A percentile compares a stretch with the other conserved stretches of the same genome.
Conservation (phyloP, 1,284 basidiomycete genomes). For the Rhodotorula sp. region DNA sequence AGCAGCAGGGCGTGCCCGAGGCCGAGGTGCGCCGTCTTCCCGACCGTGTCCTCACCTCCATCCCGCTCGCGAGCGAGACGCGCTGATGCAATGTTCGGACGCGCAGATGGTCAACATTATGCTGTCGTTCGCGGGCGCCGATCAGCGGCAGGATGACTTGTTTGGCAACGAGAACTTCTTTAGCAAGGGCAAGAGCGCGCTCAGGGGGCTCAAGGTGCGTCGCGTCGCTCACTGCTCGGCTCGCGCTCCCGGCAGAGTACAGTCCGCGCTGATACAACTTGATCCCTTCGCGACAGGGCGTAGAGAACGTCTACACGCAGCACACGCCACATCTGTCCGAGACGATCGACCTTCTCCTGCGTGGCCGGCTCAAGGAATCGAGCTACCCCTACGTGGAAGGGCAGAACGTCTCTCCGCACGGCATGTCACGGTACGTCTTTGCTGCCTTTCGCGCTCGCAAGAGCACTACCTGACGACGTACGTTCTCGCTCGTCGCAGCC, state of each 20-base stretch:
- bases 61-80: background rate
- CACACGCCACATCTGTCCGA: constrained; percentile 91
- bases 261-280: background rate
- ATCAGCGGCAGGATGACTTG: constrained; percentile 95
- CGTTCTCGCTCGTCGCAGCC: constrained; percentile 55
- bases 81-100: too few relatives aligned
- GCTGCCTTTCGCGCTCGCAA: background rate
- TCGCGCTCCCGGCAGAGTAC: background rate
- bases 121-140: constrained; percentile 89
- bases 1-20: constrained; percentile 80
- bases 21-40: constrained; percentile 63
- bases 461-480: too few relatives aligned
- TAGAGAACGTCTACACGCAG: constrained; percentile 99
- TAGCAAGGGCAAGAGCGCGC: constrained; percentile 87
- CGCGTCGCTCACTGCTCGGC: background rate
- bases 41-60: background rate
- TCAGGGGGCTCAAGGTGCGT: constrained; percentile 87
- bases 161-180: constrained; percentile 96
- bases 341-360: constrained; percentile 86
- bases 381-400: constrained; percentile 87
- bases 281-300: constrained; percentile 62
- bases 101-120: constrained; percentile 85
- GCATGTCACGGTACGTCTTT: constrained; percentile 15
- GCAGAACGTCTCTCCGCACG: constrained; percentile 51
- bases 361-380: constrained; percentile 79